Percentiles rank a stretch among this genome's conserved stretches.
Conservation (phyloP, 768 basidiomycete species). For the Rhizopogon roseolus region DNA sequence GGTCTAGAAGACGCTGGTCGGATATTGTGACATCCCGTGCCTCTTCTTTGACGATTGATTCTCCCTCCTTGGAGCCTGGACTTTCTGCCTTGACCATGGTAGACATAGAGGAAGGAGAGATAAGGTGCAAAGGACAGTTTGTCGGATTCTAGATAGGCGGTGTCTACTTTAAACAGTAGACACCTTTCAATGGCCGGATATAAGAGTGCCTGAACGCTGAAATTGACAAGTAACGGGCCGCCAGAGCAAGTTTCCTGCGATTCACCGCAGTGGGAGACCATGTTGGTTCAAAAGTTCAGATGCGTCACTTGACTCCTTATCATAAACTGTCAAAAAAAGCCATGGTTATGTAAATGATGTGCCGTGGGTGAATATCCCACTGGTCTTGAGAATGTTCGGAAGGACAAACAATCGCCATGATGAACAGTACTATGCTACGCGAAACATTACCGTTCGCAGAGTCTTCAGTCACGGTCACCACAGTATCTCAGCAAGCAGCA, state of each 20-base stretch:
- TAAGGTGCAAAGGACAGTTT: not conserved
- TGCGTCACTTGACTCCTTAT: not conserved
- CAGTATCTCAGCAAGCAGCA: no score
- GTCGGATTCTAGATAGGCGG: not conserved
- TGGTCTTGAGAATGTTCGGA: not conserved
- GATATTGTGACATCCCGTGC: conserved; percentile 8
- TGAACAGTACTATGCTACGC: no score
- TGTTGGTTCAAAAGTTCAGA: not conserved
- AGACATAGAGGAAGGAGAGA: not conserved
- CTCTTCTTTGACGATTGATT: not conserved
- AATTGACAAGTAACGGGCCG: not conserved
- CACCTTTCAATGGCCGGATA: not conserved
- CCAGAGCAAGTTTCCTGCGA: not conserved
- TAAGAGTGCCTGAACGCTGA: not conserved
- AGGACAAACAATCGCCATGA: no score
- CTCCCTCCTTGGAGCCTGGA: not conserved
- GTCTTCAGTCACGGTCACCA: no score
- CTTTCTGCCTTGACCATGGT: not conserved
- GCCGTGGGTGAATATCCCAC: not conserved
- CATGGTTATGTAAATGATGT: not conserved
- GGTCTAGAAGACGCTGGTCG: conserved; percentile 41
- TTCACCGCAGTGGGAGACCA: no score
- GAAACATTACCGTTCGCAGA: no score
- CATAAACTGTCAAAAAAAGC: not conserved
- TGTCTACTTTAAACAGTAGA: not conserved